Conservation (phyloP, 2,329 filamentous ascomycete species). For the Aspergillus tamarii region DNA sequence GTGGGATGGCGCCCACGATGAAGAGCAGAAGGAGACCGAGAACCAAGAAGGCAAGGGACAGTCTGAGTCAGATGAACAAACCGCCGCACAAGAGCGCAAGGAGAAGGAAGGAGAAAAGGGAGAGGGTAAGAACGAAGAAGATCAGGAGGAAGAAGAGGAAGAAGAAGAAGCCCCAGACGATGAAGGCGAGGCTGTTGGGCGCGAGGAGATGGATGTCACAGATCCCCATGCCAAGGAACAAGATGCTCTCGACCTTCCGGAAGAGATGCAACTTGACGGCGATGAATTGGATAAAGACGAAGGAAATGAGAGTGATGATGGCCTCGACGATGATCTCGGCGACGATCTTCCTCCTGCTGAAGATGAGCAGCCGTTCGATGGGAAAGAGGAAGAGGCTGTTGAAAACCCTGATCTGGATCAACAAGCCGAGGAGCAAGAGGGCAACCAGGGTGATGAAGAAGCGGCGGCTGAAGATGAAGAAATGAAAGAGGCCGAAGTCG, state of each 20-base stretch:
- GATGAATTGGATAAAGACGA: slow-evolving; percentile 62
- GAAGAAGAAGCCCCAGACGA: slow-evolving; percentile 56
- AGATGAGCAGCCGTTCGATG: slow-evolving; percentile 38
- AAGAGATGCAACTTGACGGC: slow-evolving; percentile 82
- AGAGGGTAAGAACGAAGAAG: slow-evolving; percentile 30
- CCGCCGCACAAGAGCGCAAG: slow-evolving; percentile 52
- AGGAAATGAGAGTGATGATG: slow-evolving; percentile 42
- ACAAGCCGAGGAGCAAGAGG: slow-evolving; percentile 31
- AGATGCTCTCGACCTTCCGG: slow-evolving; percentile 79
- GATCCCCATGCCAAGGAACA: slow-evolving; percentile 81
- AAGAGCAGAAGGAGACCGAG: slow-evolving; percentile 70
- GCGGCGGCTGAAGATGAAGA: slow-evolving; percentile 49
- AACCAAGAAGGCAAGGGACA: slow-evolving; percentile 67
- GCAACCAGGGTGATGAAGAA: slow-evolving; percentile 38
- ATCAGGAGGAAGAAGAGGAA: slow-evolving; percentile 60
- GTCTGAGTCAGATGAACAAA: slow-evolving; percentile 61
- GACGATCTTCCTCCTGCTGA: slow-evolving; percentile 46
- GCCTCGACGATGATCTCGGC: slow-evolving; percentile 39
- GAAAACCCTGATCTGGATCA: slow-evolving; percentile 37
- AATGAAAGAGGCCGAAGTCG: slow-evolving; percentile 43
- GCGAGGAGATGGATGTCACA: slow-evolving; percentile 66
- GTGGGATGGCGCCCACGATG: slow-evolving; percentile 83
- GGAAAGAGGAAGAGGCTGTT: slow-evolving; percentile 32
- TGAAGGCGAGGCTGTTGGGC: slow-evolving; percentile 65
- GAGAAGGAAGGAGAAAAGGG: slow-evolving; percentile 48